Evolutionary conservation across 352 stramenopile genomes (phyloP).

Genomic region (Pythium dissotocum): DNA sequence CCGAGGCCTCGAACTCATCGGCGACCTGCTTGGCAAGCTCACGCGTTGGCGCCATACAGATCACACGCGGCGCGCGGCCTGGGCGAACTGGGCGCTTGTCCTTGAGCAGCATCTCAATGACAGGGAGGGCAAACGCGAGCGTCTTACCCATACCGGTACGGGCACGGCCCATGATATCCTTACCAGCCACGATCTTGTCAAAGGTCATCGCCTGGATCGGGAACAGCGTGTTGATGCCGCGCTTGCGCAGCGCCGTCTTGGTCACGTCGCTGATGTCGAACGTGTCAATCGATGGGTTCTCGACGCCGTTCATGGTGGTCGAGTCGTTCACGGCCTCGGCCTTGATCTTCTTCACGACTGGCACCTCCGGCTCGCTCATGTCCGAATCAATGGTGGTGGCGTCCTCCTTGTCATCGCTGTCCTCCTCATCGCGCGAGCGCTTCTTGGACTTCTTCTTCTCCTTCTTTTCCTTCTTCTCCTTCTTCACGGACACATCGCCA

Average conservation of each 20-base stretch:
- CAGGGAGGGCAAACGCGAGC: constrained; percentile 96
- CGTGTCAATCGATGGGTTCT: constrained; percentile 70
- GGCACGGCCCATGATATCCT: constrained; percentile 97
- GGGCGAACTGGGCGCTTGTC: constrained; percentile 74
- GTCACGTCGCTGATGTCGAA: constrained; percentile 74
- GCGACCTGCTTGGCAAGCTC: constrained; percentile 98
- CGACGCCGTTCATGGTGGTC: constrained; percentile 31
- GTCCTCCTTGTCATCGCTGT: constrained; percentile 15
- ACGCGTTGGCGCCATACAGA: constrained; percentile 97
- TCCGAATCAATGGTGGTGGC: constrained; percentile 45
- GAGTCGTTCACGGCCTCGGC: constrained; percentile 28
- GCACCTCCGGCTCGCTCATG: constrained; percentile 54
- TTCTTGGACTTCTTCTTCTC: constrained; percentile 81
- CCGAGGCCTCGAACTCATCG: constrained; percentile 85
- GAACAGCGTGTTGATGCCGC: constrained; percentile 89
- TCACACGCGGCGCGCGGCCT: constrained; percentile 86
- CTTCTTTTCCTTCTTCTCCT: constrained; percentile 66
- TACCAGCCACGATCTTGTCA: constrained; percentile 92
- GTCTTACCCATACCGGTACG: constrained; percentile 99
- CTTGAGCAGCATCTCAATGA: constrained; percentile 91
- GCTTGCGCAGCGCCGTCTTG: constrained; percentile 59
- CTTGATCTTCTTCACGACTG: constrained; percentile 37
- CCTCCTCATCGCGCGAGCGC: constrained; percentile 45
- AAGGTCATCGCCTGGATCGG: constrained; percentile 95
- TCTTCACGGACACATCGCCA: constrained; percentile 33